Evolutionary conservation across 2,329 filamentous ascomycete genomes (phyloP).

Genomic region (Grosmannia serpens): DNA sequence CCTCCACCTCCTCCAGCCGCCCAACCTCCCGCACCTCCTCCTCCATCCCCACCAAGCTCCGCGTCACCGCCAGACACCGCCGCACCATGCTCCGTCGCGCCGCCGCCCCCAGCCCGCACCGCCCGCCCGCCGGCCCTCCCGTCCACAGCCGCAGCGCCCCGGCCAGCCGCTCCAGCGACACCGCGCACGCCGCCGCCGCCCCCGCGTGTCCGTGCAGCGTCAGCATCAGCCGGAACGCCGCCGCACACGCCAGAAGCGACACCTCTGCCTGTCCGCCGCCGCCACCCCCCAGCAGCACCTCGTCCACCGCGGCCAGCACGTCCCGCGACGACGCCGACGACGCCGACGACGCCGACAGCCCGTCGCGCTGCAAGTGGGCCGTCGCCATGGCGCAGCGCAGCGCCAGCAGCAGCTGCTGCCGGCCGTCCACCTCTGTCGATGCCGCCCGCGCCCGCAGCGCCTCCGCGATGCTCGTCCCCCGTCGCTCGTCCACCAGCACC

Average conservation of each 20-base stretch:
- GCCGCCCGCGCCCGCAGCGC: constrained; percentile 42
- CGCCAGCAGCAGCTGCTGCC: constrained; percentile 35
- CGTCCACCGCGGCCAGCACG: constrained; percentile 36
- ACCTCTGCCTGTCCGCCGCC: constrained; percentile 21
- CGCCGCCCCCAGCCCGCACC: constrained; percentile 36
- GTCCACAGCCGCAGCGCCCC: constrained; percentile 51
- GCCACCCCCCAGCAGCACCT: constrained; percentile 31
- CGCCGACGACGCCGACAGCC: constrained; percentile 21
- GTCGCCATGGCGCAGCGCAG: constrained; percentile 50
- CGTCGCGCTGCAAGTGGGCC: constrained; percentile 38
- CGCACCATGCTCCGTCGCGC: constrained; percentile 44
- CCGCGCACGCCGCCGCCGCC: constrained; percentile 33
- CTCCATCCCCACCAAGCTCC: constrained; percentile 47
- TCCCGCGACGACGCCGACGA: constrained; percentile 26
- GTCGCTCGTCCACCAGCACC: constrained; percentile 40
- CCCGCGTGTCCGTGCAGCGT: constrained; percentile 34
- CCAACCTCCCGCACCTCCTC: constrained; percentile 24
- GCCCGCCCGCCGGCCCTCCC: constrained; percentile 38
- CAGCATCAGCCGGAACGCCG: constrained; percentile 47
- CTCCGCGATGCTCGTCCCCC: constrained; percentile 43
- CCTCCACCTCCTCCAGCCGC: not conserved
- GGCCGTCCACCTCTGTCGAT: constrained; percentile 20
- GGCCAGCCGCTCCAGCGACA: constrained; percentile 43
- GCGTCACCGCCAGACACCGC: constrained; percentile 43
- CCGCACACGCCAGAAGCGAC: constrained; percentile 48